Evolutionary conservation across 352 stramenopile genomes (phyloP), one percentile per base, ranked within the genome.

Genomic region (Pythium coloratum): DNA sequence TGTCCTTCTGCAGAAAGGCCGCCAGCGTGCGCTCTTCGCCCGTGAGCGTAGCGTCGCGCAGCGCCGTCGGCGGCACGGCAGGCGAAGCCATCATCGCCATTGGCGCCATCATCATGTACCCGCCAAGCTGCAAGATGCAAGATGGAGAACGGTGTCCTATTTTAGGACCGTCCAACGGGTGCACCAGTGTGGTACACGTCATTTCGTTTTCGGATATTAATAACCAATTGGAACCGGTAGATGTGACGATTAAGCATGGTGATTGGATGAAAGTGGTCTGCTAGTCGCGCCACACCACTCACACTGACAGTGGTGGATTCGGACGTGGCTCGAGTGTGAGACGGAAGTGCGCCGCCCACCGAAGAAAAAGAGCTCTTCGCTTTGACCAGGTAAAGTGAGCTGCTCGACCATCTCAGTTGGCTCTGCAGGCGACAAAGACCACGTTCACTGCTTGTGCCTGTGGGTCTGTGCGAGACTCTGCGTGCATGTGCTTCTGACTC

Each of bases 1-100:
- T 73, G 30, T 88, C 78, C 51, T 58, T 54, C 16, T 64, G 54
- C 36, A 89, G 69, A 24, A 65, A 65, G 28, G 32, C 20, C 20
- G 36, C 47, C 16, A 72, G 47, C 50, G 80, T 69, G 3, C 50
- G 55, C 71, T 78, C 73, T 20, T 69, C 65, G 10, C 50, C 63
- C 28, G 32, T 38, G 53, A 70, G 64, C 46, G 54, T 3, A 2
- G 54, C 54, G 13, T 26, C 34, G 26, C 13, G 20, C 3, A 59
- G 26, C 8, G 50, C 16, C 44, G 55, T 16, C 49, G 26, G 18
- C 59, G 18, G 20, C 51, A 33, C 36, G 18, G 24, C 14, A 24
- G 54, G 30, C 40, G 53, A 24, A 33, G 56, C 40, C 9, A 60
- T 60, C 55, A 82, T 26, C 13, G 34, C 1, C 44, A 57, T 64